phyloP scores from a whole-genome alignment of 495 filamentous ascomycete genomes.

The Xylaria telfairii region DNA sequence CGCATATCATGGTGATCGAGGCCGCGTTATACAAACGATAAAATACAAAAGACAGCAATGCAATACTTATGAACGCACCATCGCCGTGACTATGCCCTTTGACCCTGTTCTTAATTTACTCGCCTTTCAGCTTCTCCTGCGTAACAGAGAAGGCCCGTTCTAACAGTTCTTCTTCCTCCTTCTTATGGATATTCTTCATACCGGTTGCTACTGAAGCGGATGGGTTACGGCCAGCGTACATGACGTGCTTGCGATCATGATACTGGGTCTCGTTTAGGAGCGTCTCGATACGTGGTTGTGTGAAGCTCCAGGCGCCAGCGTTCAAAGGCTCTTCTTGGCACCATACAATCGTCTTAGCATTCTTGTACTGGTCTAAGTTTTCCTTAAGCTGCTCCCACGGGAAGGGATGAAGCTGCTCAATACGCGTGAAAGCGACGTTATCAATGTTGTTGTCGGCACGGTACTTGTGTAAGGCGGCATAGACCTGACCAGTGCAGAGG shows the following conservation, averaged over 20 bases:
- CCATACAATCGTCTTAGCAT: slow-evolving; percentile 96
- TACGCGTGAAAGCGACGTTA: slow-evolving; percentile 88
- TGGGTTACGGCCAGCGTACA: slow-evolving; percentile 92
- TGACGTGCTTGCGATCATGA: slow-evolving; percentile 91
- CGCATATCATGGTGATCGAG: slow-evolving; percentile 25
- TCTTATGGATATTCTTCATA: slow-evolving; percentile 83
- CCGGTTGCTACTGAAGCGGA: slow-evolving; percentile 93
- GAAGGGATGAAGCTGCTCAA: slow-evolving; percentile 99
- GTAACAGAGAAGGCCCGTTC: slow-evolving; percentile 69
- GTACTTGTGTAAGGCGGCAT: slow-evolving; percentile 86
- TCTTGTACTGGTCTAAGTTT: slow-evolving; percentile 94
- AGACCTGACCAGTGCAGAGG: slow-evolving; percentile 94
- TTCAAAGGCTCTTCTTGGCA: slow-evolving; percentile 97
- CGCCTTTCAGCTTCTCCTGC: slow-evolving; percentile 75
- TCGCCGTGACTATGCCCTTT: background rate
- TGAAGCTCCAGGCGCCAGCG: slow-evolving; percentile 93
- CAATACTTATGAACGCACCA: slow-evolving; percentile 27
- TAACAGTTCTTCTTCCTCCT: slow-evolving; percentile 92
- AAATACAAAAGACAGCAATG: slow-evolving; percentile 35
- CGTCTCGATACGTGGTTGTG: slow-evolving; percentile 94
- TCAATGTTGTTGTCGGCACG: slow-evolving; percentile 82
- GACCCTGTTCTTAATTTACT: slow-evolving; percentile 48
- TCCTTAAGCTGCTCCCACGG: slow-evolving; percentile 95
- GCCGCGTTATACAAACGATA: slow-evolving; percentile 42
- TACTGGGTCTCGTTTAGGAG: slow-evolving; percentile 87